These are phyloP conservation scores for Tulasnella sp. DNA, from an alignment of 768 basidiomycete species.

Conservation along the genomic window DNA sequence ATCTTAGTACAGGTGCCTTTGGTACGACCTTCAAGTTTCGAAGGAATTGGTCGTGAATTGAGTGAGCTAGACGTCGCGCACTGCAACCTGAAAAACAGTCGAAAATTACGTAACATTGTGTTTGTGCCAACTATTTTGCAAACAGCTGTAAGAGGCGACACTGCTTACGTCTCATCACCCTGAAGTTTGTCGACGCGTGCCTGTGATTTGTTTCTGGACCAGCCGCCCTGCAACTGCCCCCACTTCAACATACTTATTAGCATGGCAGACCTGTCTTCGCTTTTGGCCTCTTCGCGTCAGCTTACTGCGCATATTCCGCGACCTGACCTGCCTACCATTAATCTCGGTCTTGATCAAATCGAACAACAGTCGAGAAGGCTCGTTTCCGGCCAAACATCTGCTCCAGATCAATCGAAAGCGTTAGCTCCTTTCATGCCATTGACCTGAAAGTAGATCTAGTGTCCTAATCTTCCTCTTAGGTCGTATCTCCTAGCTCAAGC, in stretches of 20 bases:
- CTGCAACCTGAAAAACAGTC: too few relatives aligned
- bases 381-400: constrained; percentile 54
- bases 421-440: constrained; percentile 28
- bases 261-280: constrained; percentile 19
- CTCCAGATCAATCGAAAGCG: constrained; percentile 59
- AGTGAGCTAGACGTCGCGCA: too few relatives aligned
- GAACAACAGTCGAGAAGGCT: constrained; percentile 85
- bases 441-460: constrained; percentile 6
- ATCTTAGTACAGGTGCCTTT: too few relatives aligned
- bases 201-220: not conserved
- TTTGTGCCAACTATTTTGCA: too few relatives aligned
- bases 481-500: constrained; percentile 91
- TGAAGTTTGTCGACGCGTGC: not conserved
- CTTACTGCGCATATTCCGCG: constrained; percentile 67
- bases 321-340: constrained; percentile 77
- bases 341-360: constrained; percentile 87
- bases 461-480: constrained; percentile 28
- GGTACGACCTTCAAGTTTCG: too few relatives aligned
- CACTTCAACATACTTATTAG: not conserved
- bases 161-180: too few relatives aligned
- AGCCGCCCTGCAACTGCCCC: not conserved
- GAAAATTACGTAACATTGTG: too few relatives aligned
- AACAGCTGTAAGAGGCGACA: too few relatives aligned
- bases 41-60: too few relatives aligned
- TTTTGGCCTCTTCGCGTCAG: constrained; percentile 28